Base-by-base conservation (phyloP, 371 early-diverging fungal species). In the Umbelopsis sp. region DNA sequence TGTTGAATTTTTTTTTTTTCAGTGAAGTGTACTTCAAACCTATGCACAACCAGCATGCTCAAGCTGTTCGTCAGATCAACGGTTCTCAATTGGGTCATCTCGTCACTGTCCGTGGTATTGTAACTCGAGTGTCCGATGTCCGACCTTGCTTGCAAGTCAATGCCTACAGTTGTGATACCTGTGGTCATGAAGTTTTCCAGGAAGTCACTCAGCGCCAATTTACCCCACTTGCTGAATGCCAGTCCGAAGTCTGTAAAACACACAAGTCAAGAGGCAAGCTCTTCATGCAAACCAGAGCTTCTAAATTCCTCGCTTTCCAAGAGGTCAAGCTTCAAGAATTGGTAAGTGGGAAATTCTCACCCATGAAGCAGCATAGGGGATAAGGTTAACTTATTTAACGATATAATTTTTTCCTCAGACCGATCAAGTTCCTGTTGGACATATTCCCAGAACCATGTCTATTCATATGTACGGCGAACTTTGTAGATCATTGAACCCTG, bases 161-260 rank as follows among this genome's bases (percentile, higher is more conserved):
- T 65, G 94, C 98, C 1, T 97, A 97, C 85, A 89, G 91, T 69
- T 99, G 99, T 84, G 99, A 99, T 73, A 85, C 89, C 44, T 99
- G 99, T 83, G 99, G 99, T 16, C 83, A 89, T 78, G 99, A 99
- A 84, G 92, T 96, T 63, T 99, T 98, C 82, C 98, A 99, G 84
- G 96, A 97, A 77, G 93, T 99, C 67, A 92, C 88, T 44, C 78
- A 86, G 50, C 86, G 89, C 65, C 90, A 91, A 66, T 96, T 93
- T 79, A 91, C 89, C 62, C 96, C 98, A 4, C 74, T 98, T 41
- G 87, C 89, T n/a, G 94, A 96, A 71, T 99, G 99, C 82, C 86
- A 83, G 41, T 93, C 95, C 29, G 88, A 86, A 63, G 87, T 87
- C 65, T 99, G 99, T 84, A 89, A 89, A 65, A 87, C 79, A 37